Percentiles rank a stretch among this genome's conserved stretches.
Conservation (phyloP, 148 eudicot genomes). For the Amaranthus hypochondriacus region DNA sequence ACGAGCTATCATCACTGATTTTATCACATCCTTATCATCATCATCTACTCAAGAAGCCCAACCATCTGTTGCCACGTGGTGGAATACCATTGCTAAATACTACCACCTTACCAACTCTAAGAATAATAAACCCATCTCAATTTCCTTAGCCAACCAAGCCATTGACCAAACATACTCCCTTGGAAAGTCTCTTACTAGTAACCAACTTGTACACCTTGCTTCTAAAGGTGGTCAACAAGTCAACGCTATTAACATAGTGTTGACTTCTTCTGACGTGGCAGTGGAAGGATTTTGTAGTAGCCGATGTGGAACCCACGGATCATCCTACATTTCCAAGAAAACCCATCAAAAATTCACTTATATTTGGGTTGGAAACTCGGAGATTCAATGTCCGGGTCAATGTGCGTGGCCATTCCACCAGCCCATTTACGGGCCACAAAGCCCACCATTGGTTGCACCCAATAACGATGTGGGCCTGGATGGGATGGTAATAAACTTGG, state of each 20-base stretch:
- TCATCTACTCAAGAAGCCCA: background rate
- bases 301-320: constrained; percentile 47
- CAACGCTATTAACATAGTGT: constrained; percentile 32
- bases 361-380: constrained; percentile 55
- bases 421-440: constrained; percentile 61
- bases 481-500: constrained; percentile 58
- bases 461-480: constrained; percentile 59
- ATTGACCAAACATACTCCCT: constrained; percentile 26
- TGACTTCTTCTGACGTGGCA: constrained; percentile 42
- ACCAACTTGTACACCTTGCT: constrained; percentile 14
- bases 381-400: constrained; percentile 61
- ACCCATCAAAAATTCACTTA: constrained; percentile 23
- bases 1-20: constrained; percentile 35
- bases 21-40: constrained; percentile 30
- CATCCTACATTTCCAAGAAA: constrained; percentile 13
- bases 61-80: constrained; percentile 35
- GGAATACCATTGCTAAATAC: constrained; percentile 32
- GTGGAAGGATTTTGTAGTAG: constrained; percentile 40
- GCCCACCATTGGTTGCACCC: constrained; percentile 53
- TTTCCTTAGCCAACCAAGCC: constrained; percentile 24
- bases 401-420: constrained; percentile 67
- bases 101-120: constrained; percentile 23
- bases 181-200: constrained; percentile 32
- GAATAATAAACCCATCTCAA: constrained; percentile 1
- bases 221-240: constrained; percentile 23